Base-by-base conservation (phyloP, 108 stramenopile species). In the Chaetoceros muelleri region DNA sequence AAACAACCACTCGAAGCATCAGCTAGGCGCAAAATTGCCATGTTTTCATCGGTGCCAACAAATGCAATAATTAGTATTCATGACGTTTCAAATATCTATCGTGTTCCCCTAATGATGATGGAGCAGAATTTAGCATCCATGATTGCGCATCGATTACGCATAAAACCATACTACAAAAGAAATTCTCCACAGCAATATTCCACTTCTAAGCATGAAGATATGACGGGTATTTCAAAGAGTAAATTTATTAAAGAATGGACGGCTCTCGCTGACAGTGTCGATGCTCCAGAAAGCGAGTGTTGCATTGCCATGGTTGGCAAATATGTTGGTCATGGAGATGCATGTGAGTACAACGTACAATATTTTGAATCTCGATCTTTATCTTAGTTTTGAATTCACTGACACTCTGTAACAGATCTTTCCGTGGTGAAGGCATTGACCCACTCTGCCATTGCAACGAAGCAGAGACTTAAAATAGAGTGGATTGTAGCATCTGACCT, bases 11-110 rank as follows among this genome's bases (percentile, higher is more conserved):
- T 84, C 44, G 77, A 76, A 27, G 45, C 60, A 2, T 55, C 66
- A 3, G 71, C 78, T 0, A 58, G 62, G 34, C 53, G 66, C n/a
- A 84, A 84, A 46, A 55, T 84, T 1, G 57, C 72, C n/a, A 52
- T 82, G 58, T 84, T 84, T 44, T 80, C 81, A 28, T 76, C 81
- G 24, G 81, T 82, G 2, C 75, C 75, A 2, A 67, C 70, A 1
- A 61, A 63, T 2, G 61, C 75, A 26, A 79, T 90, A 10, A 57
- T 92, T 8, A 77, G 81, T 26, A 75, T 88, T 21, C 71, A 90
- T 67, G 90, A 92, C 48, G 87, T 89, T 21, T 61, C 74, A 25
- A 92, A 92, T 73, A 92, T 92, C 45, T 92, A 92, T 56, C 87
- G 85, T 47, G 90, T 92, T 8, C 87, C 87, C 24, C 62, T 89